Percentiles rank a stretch among this genome's conserved stretches.
Evolutionary conservation across 2,329 filamentous ascomycete species (phyloP).

Genomic region (Diaporthe vaccinii): DNA sequence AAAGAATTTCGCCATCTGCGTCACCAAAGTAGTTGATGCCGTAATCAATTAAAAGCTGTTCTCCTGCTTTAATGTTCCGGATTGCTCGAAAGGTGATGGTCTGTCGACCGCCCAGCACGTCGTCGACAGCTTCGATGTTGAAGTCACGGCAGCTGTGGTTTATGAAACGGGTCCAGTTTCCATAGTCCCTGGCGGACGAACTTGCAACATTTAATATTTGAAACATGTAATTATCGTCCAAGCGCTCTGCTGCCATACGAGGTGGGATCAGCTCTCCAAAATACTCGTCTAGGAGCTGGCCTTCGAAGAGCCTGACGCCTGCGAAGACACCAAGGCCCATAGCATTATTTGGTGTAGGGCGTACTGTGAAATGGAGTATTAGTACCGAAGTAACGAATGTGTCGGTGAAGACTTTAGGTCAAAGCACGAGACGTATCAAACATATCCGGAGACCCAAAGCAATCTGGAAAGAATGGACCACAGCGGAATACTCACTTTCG

Average conservation of each 20-base stretch:
- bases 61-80: neutral
- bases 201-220: neutral
- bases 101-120: neutral
- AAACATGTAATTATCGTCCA: neutral
- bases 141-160: neutral
- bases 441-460: no score
- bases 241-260: neutral
- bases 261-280: conserved; percentile 6
- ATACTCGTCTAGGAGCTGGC: conserved; percentile 1
- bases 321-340: conserved; percentile 6
- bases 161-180: conserved; percentile 33
- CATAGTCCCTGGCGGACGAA: neutral
- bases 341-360: no score
- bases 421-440: neutral
- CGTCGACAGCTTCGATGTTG: neutral
- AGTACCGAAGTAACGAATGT: neutral
- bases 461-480: neutral
- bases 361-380: neutral
- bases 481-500: neutral
- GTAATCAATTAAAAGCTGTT: conserved; percentile 11
- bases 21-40: neutral
- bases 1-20: neutral
- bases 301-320: neutral
- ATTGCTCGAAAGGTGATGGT: neutral
- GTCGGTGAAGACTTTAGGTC: neutral